Conservation (phyloP, 1,139 yeast genomes). For the Magnusiomyces paraingens region DNA sequence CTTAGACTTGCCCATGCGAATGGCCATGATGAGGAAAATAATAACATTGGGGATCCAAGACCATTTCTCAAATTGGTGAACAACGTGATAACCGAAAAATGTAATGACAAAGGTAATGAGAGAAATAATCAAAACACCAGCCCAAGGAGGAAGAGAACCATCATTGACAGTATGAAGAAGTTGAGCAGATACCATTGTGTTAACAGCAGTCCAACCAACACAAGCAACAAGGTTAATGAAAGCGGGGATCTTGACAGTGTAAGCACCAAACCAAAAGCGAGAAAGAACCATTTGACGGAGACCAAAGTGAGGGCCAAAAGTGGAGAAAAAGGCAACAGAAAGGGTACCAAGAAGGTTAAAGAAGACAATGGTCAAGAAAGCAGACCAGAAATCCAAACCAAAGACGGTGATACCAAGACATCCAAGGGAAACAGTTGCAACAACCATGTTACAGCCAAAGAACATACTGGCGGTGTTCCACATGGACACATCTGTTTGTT, state of each 20-base stretch:
- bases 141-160: constrained; percentile 76
- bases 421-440: constrained; percentile 79
- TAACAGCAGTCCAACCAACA: constrained; percentile 94
- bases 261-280: constrained; percentile 69
- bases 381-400: constrained; percentile 57
- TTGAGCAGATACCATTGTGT: constrained; percentile 86
- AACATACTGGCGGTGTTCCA: constrained; percentile 82
- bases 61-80: constrained; percentile 78
- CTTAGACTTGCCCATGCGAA: constrained; percentile 60
- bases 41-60: constrained; percentile 80
- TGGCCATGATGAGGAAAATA: constrained; percentile 70
- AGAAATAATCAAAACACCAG: constrained; percentile 72
- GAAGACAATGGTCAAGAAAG: constrained; percentile 56
- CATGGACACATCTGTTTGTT: constrained; percentile 54
- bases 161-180: constrained; percentile 69
- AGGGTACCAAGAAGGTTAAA: constrained; percentile 66
- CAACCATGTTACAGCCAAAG: constrained; percentile 86
- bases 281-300: constrained; percentile 83
- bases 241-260: constrained; percentile 70
- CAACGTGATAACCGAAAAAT: constrained; percentile 79
- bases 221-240: constrained; percentile 76
- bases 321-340: constrained; percentile 77
- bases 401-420: constrained; percentile 57
- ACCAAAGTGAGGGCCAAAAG: constrained; percentile 80
- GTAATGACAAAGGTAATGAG: constrained; percentile 65